These are phyloP conservation scores for Xylaria venustula DNA, from an alignment of 495 filamentous ascomycete species.

Conservation along the genomic window DNA sequence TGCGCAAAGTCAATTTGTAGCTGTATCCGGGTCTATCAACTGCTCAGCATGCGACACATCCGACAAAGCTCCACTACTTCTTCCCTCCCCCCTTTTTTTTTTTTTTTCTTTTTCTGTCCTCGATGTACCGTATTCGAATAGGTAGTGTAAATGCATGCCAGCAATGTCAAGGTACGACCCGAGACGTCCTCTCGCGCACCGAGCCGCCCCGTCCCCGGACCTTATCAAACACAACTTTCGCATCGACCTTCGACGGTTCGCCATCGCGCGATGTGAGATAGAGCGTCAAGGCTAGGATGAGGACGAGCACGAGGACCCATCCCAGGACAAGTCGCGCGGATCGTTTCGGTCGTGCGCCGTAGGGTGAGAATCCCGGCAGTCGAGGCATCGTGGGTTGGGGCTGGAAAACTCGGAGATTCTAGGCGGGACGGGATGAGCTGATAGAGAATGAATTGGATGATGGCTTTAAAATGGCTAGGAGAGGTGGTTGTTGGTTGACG, in stretches of 20 bases:
- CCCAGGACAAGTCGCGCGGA: constrained; percentile 24
- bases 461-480: too few species aligned
- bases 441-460: too few species aligned
- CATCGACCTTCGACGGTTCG: constrained; percentile 15
- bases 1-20: too few species aligned
- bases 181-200: constrained; percentile 1
- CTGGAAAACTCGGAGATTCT: background rate
- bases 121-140: background rate
- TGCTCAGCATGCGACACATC: too few species aligned
- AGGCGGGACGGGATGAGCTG: background rate
- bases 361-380: constrained; percentile 25
- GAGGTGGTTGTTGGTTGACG: too few species aligned
- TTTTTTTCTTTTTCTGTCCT: background rate
- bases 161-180: background rate
- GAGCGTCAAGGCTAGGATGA: constrained; percentile 26
- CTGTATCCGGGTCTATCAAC: too few species aligned
- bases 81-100: background rate
- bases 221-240: constrained; percentile 9
- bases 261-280: constrained; percentile 22
- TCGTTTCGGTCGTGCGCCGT: constrained; percentile 27
- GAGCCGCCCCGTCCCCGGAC: constrained; percentile 1
- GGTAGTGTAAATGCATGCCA: background rate
- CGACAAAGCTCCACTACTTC: too few species aligned
- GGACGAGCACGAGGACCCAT: constrained; percentile 28
- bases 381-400: constrained; percentile 1